phyloP scores from a whole-genome alignment of 179 eudicot species.

The Dionaea muscipula region DNA sequence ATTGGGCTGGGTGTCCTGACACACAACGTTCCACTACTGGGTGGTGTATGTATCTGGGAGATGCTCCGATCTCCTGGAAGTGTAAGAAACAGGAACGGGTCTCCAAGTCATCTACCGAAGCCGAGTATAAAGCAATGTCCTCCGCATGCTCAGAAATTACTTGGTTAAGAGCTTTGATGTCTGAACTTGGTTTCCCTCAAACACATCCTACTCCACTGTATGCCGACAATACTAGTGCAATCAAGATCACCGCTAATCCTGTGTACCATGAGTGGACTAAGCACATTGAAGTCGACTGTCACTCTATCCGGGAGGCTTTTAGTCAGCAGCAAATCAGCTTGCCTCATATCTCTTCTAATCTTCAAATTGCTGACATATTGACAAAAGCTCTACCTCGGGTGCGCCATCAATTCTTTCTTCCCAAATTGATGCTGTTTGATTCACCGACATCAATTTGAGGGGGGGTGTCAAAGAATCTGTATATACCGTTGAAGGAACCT shows the following conservation, averaged over 20 bases:
- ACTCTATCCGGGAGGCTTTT: background rate
- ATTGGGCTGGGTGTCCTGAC: too few relatives aligned
- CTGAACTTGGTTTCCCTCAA: background rate
- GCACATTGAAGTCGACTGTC: background rate
- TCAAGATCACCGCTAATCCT: background rate
- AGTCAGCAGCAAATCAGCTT: background rate
- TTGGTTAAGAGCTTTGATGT: background rate
- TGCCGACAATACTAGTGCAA: too few relatives aligned
- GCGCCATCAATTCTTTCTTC: too few relatives aligned
- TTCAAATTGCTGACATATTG: background rate
- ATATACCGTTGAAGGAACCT: too few relatives aligned
- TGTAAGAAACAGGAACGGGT: background rate
- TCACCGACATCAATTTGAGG: too few relatives aligned
- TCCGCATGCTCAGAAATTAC: too few relatives aligned
- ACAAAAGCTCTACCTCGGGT: too few relatives aligned
- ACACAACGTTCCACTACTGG: background rate
- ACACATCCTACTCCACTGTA: background rate
- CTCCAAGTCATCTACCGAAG: too few relatives aligned
- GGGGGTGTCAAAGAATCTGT: too few relatives aligned
- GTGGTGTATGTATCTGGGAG: conserved; percentile 6
- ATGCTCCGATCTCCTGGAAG: background rate
- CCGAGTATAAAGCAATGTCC: too few relatives aligned
- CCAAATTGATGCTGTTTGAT: too few relatives aligned
- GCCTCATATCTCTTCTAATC: background rate
- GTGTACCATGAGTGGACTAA: background rate